phyloP scores from a whole-genome alignment of 129 eudicot species.

The Logfia minima region DNA sequence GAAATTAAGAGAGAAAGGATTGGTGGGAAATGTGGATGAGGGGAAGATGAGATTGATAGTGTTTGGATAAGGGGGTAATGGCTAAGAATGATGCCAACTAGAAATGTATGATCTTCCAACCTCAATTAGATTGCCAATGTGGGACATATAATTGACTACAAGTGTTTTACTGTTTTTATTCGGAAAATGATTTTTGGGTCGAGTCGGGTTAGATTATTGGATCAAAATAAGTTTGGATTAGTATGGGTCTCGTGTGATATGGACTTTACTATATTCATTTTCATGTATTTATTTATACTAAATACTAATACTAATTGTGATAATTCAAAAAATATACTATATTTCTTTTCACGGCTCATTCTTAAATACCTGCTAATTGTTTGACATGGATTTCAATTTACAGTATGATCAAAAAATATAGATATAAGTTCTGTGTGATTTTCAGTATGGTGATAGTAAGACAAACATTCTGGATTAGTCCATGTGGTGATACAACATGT shows the following conservation, averaged over 20 bases:
- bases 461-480: background rate
- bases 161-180: background rate
- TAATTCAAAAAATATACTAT: no score
- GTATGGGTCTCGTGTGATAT: no score
- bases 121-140: conserved; percentile 8
- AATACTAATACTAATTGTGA: no score
- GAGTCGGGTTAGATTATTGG: background rate
- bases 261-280: no score
- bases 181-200: background rate
- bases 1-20: conserved; percentile 41
- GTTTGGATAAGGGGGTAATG: conserved; percentile 40
- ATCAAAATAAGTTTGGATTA: background rate
- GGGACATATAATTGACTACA: background rate
- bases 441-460: no score
- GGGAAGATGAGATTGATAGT: conserved; percentile 39
- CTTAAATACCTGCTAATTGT: no score
- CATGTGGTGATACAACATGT: no score
- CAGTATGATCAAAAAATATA: no score
- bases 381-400: no score
- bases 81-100: conserved; percentile 30
- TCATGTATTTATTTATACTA: no score
- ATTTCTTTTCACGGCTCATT: no score
- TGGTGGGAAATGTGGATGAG: conserved; percentile 56
- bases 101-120: conserved; percentile 29
- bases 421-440: no score